Percentiles rank a stretch among this genome's conserved stretches.
phyloP scores from a whole-genome alignment of 2,329 filamentous ascomycete species.

The Akanthomyces dipterigenus region DNA sequence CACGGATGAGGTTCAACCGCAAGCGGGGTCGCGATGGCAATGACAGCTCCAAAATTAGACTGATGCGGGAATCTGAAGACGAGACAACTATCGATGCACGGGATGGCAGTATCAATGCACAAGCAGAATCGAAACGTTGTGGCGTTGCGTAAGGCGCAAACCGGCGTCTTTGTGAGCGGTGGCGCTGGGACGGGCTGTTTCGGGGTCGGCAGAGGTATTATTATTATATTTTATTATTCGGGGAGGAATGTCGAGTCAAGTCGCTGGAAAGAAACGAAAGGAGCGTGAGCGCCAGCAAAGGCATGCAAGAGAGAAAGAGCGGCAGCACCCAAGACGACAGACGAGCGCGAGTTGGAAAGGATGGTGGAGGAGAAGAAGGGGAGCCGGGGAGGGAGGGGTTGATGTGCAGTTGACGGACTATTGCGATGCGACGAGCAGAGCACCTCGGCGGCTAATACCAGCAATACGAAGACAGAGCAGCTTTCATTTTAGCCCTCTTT shows the following conservation, averaged over 20 bases:
- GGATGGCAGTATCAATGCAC: not conserved
- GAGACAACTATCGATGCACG: not conserved
- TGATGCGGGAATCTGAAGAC: not conserved
- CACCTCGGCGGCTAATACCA: not conserved
- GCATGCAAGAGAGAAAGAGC: conserved; percentile 2
- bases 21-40: not conserved
- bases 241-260: not conserved
- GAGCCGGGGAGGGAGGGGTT: not conserved
- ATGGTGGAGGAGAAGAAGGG: not conserved
- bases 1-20: conserved; percentile 2
- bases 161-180: not conserved
- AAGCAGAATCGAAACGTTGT: not conserved
- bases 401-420: not conserved
- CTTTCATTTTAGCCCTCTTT: not conserved
- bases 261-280: not conserved
- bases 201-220: not conserved
- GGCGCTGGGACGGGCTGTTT: not conserved
- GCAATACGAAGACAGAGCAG: not conserved
- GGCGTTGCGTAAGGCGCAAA: not conserved
- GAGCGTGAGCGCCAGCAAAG: not conserved
- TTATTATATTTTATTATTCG: not conserved
- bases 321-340: conserved; percentile 1
- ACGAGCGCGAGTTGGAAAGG: not conserved
- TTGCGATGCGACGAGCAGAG: not conserved
- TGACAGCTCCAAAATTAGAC: not conserved